Conservation (phyloP, 2,329 filamentous ascomycete genomes). For the Grosmannia huntii region DNA sequence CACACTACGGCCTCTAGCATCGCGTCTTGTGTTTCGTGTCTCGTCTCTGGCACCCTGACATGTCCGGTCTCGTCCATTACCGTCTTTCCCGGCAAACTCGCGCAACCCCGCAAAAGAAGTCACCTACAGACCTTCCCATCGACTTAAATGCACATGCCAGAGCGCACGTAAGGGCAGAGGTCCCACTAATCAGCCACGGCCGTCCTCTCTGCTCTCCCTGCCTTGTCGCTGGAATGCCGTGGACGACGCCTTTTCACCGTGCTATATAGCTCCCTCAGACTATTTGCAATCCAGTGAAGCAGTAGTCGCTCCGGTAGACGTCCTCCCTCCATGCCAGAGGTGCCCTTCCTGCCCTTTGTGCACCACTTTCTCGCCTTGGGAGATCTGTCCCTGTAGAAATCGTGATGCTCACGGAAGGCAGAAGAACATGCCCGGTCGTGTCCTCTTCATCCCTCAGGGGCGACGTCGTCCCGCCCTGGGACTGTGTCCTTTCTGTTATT, state of each 20-base stretch:
- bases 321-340: constrained; percentile 3
- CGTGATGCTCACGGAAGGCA: neutral
- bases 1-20: neutral
- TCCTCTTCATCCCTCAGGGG: neutral
- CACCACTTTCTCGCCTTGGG: neutral
- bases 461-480: neutral
- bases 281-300: neutral
- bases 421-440: neutral
- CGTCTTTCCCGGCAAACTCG: neutral
- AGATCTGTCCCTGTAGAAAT: neutral
- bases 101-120: neutral
- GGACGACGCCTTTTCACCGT: no score
- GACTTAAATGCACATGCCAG: neutral
- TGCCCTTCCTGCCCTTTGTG: neutral
- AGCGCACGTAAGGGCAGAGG: neutral
- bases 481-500: neutral
- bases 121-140: neutral
- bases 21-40: no score
- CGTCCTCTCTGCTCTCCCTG: neutral
- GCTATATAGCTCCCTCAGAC: neutral
- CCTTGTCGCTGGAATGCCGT: neutral
- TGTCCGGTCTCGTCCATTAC: neutral
- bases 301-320: neutral
- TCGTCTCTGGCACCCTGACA: no score
- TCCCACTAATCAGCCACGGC: neutral